Conservation (phyloP, 1,284 basidiomycete genomes). For the Cutaneotrichosporon sp. region DNA sequence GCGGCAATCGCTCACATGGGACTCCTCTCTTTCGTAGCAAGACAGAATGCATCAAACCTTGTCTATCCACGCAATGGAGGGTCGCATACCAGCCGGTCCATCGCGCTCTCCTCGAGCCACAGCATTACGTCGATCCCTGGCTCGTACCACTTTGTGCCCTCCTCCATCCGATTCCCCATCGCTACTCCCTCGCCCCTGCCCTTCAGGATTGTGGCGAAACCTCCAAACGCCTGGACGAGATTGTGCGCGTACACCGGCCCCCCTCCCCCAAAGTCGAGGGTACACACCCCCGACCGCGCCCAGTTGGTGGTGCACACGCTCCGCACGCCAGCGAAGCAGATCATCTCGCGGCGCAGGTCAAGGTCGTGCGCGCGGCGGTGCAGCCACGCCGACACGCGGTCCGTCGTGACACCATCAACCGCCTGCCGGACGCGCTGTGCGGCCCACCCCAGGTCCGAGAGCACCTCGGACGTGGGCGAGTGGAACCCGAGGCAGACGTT, state of each 20-base stretch:
- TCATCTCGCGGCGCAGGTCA: constrained; percentile 49
- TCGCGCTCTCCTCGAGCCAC: constrained; percentile 17
- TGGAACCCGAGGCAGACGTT: constrained; percentile 54
- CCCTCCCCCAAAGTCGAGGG: constrained; percentile 53
- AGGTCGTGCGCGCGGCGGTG: constrained; percentile 54
- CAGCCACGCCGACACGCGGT: constrained; percentile 48
- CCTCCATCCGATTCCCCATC: neutral
- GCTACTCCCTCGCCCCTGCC: neutral
- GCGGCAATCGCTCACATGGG: no score
- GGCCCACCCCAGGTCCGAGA: constrained; percentile 24
- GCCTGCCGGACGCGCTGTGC: constrained; percentile 42
- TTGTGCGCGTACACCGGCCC: constrained; percentile 41
- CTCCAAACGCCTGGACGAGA: constrained; percentile 15
- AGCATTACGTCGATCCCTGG: constrained; percentile 16
- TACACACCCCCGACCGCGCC: constrained; percentile 52
- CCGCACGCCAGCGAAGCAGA: constrained; percentile 54
- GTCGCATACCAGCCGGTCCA: constrained; percentile 12
- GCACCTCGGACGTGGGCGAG: constrained; percentile 37
- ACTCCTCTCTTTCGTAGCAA: no score
- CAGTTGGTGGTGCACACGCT: constrained; percentile 56
- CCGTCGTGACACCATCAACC: constrained; percentile 37
- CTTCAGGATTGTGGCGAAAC: constrained; percentile 13
- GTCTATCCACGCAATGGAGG: neutral
- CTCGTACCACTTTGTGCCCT: constrained; percentile 16
- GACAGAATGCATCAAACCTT: no score